These are phyloP conservation scores for Porphyrellus sp. DNA, from an alignment of 1,284 basidiomycete species.

Conservation along the genomic window DNA sequence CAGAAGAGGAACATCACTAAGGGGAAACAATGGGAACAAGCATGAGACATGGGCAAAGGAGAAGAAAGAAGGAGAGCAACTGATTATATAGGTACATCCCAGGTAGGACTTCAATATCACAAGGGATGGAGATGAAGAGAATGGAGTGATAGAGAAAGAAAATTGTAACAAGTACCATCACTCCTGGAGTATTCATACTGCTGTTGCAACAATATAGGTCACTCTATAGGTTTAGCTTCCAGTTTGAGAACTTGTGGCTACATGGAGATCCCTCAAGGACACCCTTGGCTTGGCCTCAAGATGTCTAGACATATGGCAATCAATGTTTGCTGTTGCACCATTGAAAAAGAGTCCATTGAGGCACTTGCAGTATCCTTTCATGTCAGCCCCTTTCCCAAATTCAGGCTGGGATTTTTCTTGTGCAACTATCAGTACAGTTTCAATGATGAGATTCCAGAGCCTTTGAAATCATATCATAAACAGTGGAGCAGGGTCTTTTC, in stretches of 20 bases:
- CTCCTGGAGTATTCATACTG: slow-evolving; percentile 13
- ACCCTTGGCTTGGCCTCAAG: slow-evolving; percentile 13
- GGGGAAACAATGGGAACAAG: too few relatives aligned
- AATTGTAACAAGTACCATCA: slow-evolving; percentile 16
- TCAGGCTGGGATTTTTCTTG: slow-evolving; percentile 1
- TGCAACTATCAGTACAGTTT: too few relatives aligned
- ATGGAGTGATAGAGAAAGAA: too few relatives aligned
- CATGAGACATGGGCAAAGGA: too few relatives aligned
- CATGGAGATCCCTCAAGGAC: slow-evolving; percentile 10
- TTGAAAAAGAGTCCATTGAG: slow-evolving; percentile 14
- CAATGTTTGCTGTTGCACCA: slow-evolving; percentile 5
- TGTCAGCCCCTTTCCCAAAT: slow-evolving; percentile 4
- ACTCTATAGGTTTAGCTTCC: slow-evolving; percentile 3
- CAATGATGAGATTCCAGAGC: not conserved
- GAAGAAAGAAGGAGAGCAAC: too few relatives aligned
- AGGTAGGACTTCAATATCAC: too few relatives aligned
- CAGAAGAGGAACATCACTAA: too few relatives aligned
- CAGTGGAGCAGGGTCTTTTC: slow-evolving; percentile 6
- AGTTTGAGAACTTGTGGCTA: slow-evolving; percentile 12
- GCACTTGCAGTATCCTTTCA: slow-evolving; percentile 18
- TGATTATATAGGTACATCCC: too few relatives aligned
- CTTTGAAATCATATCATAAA: not conserved
- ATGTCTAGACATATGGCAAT: slow-evolving; percentile 1
- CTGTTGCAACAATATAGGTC: slow-evolving; percentile 18
- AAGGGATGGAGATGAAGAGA: too few relatives aligned